Base-by-base conservation (phyloP, 257 asterid genomes). In the Ilex asprella region DNA sequence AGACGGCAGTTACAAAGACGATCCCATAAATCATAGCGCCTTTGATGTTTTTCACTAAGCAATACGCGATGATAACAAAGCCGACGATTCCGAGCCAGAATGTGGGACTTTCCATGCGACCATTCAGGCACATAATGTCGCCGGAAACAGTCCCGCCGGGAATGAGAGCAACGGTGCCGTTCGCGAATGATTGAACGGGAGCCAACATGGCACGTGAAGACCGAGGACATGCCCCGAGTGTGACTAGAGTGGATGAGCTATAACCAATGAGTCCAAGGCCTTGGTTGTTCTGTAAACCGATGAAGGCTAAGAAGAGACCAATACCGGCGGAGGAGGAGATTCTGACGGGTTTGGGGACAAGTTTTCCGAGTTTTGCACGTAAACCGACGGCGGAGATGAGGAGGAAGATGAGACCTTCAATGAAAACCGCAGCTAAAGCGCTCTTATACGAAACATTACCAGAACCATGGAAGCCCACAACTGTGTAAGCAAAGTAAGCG, bases 21-120 rank as follows among this genome's bases (percentile, higher is more conserved):
- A 89, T 81, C 2, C 98, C 97, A 71, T 86, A 92, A 44, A 89
- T 89, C 97, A 88, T 92, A 0, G 95, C 98, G 0, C 98, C 98
- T 21, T 92, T 92, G 0, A 92, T 55, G 39, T 84, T 77, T 44
- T 80, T 92, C 47, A 85, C 89, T 56, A 92, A 50, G 65, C 95
- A 89, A 52, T 81, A 92, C 1, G 88, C 81, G 3, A 91, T 91
- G n/a, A 88, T 85, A 0, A 91, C 78, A 29, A 92, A 92, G 11
- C 98, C 98, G 0, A 89, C 82, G 0, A 92, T 64, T 0, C 78
- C 98, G 0, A 92, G 85, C 97, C 98, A 92, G 55, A 92, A 85
- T 0, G 98, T 92, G 3, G 88, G 83, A 66, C 95, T 92, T 59
- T 84, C 83, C 97, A 92, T 88, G n/a, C 93, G 86, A 2, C 82